Evolutionary conservation across 1,139 yeast genomes (phyloP).

Genomic region (Meyerozyma sp.): DNA sequence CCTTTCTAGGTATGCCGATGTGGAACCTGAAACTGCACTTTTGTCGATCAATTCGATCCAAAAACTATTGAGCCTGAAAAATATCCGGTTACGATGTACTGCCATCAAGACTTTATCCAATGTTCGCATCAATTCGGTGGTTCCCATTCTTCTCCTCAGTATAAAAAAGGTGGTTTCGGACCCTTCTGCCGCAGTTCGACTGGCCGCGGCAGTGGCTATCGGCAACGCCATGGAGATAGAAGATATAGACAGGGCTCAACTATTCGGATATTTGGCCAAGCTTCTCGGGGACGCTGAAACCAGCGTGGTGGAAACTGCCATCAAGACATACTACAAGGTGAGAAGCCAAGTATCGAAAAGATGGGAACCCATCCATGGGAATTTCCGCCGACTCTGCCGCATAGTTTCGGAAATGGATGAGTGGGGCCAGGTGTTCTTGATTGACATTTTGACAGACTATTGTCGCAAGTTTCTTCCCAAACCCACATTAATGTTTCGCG

Average conservation of each 20-base stretch:
- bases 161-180: conserved; percentile 67
- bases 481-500: conserved; percentile 34
- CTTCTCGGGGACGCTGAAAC: conserved; percentile 62
- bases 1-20: conserved; percentile 71
- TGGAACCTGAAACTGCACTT: conserved; percentile 83
- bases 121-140: conserved; percentile 70
- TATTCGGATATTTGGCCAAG: conserved; percentile 45
- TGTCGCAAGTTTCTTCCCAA: conserved; percentile 53
- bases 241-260: conserved; percentile 22
- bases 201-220: conserved; percentile 75
- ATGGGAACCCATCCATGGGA: conserved; percentile 66
- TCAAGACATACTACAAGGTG: conserved; percentile 51
- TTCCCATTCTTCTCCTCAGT: conserved; percentile 73
- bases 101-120: conserved; percentile 80
- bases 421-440: conserved; percentile 62
- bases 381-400: conserved; percentile 57
- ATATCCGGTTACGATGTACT: conserved; percentile 62
- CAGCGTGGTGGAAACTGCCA: conserved; percentile 65
- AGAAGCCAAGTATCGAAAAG: conserved; percentile 29
- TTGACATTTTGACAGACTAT: conserved; percentile 67
- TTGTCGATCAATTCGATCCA: conserved; percentile 90
- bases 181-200: conserved; percentile 71
- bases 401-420: conserved; percentile 58
- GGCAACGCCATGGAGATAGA: conserved; percentile 54
- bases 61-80: conserved; percentile 67